Conservation (phyloP, 768 basidiomycete species). For the Pleurotus tuoliensis region DNA sequence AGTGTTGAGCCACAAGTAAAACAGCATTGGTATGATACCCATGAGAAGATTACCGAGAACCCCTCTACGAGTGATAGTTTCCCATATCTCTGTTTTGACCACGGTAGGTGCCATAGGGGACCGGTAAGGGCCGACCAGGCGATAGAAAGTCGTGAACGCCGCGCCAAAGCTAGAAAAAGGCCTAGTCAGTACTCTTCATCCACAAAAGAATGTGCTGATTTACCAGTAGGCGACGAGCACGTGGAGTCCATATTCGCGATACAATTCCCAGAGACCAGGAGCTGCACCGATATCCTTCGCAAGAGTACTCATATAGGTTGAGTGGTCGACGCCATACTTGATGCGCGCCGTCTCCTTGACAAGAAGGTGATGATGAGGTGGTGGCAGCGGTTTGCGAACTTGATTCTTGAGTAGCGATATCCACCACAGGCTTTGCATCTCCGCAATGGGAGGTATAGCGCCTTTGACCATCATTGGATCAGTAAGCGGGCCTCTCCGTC, state of each 20-base stretch:
- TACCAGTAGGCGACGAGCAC: constrained; percentile 52
- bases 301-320: constrained; percentile 51
- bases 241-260: constrained; percentile 45
- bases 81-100: constrained; percentile 56
- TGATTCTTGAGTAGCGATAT: constrained; percentile 42
- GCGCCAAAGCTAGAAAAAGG: constrained; percentile 44
- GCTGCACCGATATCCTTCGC: constrained; percentile 55
- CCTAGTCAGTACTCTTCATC: neutral
- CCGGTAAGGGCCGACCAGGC: constrained; percentile 49
- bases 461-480: constrained; percentile 23
- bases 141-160: constrained; percentile 56
- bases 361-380: constrained; percentile 52
- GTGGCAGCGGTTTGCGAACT: constrained; percentile 37
- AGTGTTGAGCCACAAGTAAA: constrained; percentile 30
- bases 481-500: no score
- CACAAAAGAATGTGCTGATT: constrained; percentile 8
- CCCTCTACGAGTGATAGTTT: constrained; percentile 52
- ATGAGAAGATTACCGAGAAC: constrained; percentile 52
- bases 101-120: constrained; percentile 36
- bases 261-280: constrained; percentile 45
- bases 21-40: constrained; percentile 52
- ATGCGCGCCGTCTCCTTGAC: constrained; percentile 47
- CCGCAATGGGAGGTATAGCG: constrained; percentile 56
- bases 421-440: constrained; percentile 60
- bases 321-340: constrained; percentile 58